Base-by-base conservation (phyloP, 768 basidiomycete species). In the Postia placenta region DNA sequence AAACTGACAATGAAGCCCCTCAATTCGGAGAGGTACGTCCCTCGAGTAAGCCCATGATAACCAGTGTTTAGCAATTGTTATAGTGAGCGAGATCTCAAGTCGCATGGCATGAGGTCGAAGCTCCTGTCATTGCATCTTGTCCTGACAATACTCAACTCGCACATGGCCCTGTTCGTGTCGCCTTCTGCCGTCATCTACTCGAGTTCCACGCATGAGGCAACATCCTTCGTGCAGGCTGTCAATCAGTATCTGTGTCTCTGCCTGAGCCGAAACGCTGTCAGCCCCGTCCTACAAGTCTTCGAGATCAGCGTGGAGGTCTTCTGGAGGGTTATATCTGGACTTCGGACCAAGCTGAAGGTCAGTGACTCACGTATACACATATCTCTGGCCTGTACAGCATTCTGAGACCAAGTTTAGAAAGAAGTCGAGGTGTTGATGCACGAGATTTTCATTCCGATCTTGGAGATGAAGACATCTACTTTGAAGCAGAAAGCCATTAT, bases 301-400 rank as follows among this genome's bases (percentile, higher is more conserved):
- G 96, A 99, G 64, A 83, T 93, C 45, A 92, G 92, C 60, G 94
- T 97, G 42, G 96, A 98, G 70, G 96, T 98, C 51, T 98, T 98
- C 69, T 97, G 95, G 92, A 80, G 91, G 58, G 87, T 96, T 42
- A 66, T 98, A n/a, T 81, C 87, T 38, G 89, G 92, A 11, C 85
- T 99, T 82, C 81, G 96, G 24, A 91, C 90, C 15, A 95, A 91
- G 70, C 79, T 99, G 57, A 99, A 99, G 84, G 93, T 91, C 56
- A 35, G 69, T 58, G 3, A 4, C 20, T 22, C 14, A 20, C 14
- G 6, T 42, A n/a, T 12, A 23, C 5, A 12, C 19, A 12, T 6
- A 42, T 42, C 14, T 15, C 14, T 38, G 36, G 20, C 20, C 5
- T 4, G 5, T 38, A 20, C 20, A n/a, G 7, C 4, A 7, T 22